Percentiles rank a stretch among this genome's conserved stretches.
Conservation (phyloP, 345 rosid genomes). For the Mangifera indica region DNA sequence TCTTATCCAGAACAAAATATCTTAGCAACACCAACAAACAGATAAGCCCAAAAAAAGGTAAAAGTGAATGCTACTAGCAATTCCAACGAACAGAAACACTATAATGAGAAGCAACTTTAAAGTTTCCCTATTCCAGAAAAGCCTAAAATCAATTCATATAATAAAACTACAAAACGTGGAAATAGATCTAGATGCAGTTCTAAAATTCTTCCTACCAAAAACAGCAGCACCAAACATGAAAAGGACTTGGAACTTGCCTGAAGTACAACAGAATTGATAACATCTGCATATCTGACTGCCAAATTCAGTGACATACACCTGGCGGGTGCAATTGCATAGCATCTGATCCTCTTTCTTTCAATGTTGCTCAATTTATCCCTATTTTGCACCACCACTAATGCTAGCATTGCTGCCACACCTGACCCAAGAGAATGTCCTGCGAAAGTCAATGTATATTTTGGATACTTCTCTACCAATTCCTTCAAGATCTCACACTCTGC, state of each 20-base stretch:
- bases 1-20: conserved; percentile 4
- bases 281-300: conserved; percentile 95
- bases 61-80: not conserved
- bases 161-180: not conserved
- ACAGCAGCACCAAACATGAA: not conserved
- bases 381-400: conserved; percentile 63
- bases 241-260: conserved; percentile 53
- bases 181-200: not conserved
- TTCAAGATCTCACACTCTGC: conserved; percentile 70
- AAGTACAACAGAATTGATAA: conserved; percentile 89
- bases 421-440: conserved; percentile 95
- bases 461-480: conserved; percentile 59
- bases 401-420: conserved; percentile 86
- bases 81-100: conserved; percentile 12
- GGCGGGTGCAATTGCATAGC: conserved; percentile 95
- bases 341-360: conserved; percentile 72
- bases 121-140: not conserved
- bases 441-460: conserved; percentile 78
- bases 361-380: conserved; percentile 66
- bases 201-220: not conserved
- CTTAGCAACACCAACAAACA: not conserved
- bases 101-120: not conserved
- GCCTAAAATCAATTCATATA: not conserved
- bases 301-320: conserved; percentile 94
- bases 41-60: not conserved